A percentile compares a stretch with the other conserved stretches of the same genome.
phyloP scores from a whole-genome alignment of 2,329 filamentous ascomycete genomes.

The Botryotinia calthae region DNA sequence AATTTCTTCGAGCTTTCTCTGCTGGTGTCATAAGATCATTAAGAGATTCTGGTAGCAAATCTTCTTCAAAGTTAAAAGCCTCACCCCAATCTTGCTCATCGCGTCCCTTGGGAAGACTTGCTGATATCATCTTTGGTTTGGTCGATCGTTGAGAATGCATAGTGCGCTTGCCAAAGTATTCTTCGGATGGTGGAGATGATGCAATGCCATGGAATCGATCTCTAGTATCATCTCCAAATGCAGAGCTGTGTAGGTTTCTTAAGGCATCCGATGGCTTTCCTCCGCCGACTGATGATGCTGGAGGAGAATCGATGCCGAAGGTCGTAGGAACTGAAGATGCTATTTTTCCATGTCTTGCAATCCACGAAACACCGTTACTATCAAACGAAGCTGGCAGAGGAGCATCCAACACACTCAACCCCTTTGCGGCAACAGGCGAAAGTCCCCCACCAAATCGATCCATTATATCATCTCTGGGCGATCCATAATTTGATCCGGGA shows the following conservation, averaged over 20 bases:
- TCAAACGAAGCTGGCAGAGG: constrained; percentile 93
- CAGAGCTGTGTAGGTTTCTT: constrained; percentile 63
- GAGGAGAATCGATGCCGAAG: constrained; percentile 84
- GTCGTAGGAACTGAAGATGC: constrained; percentile 90
- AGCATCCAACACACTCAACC: constrained; percentile 87
- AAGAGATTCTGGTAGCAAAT: constrained; percentile 74
- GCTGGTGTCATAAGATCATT: constrained; percentile 65
- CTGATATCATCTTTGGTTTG: constrained; percentile 65
- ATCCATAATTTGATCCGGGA: constrained; percentile 68
- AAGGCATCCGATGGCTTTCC: constrained; percentile 63
- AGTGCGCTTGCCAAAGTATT: constrained; percentile 67
- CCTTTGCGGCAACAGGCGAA: constrained; percentile 69
- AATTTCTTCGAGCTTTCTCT: constrained; percentile 64
- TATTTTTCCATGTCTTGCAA: constrained; percentile 84
- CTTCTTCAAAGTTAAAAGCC: constrained; percentile 81
- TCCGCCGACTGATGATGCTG: constrained; percentile 63
- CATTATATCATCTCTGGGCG: constrained; percentile 66
- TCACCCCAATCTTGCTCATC: constrained; percentile 62
- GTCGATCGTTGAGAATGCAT: constrained; percentile 67
- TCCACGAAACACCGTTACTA: constrained; percentile 90
- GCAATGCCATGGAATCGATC: constrained; percentile 59
- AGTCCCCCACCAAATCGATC: constrained; percentile 66
- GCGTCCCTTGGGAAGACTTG: constrained; percentile 64
- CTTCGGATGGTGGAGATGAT: constrained; percentile 48
- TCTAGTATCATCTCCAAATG: constrained; percentile 58